Evolutionary conservation across 2,329 filamentous ascomycete species (phyloP).

Genomic region (Penicillium griseofulvum): DNA sequence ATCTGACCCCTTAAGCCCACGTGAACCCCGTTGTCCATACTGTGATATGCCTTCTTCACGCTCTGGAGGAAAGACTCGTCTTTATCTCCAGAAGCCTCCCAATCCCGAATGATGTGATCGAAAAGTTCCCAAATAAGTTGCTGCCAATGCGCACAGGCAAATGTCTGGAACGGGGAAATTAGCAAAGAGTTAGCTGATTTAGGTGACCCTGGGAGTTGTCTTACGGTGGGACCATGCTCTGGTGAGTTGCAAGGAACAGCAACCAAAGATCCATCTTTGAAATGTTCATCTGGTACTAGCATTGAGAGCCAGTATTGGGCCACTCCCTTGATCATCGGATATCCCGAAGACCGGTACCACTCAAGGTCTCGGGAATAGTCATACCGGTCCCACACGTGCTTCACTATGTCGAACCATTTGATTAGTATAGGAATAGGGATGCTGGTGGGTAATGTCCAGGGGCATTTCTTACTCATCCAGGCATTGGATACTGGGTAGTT

Average conservation of each 20-base stretch:
- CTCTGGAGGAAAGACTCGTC: neutral
- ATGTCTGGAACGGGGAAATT: neutral
- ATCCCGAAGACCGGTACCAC: constrained; percentile 50
- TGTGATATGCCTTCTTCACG: neutral
- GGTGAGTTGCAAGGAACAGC: neutral
- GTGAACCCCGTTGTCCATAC: neutral
- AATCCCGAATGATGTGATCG: neutral
- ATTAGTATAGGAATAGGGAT: neutral
- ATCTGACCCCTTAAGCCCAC: neutral
- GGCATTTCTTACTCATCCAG: neutral
- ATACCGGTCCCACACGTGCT: neutral
- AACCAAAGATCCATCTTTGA: constrained; percentile 7
- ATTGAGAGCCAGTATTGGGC: constrained; percentile 58
- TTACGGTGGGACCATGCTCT: neutral
- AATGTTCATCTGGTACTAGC: constrained; percentile 51
- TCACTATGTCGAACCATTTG: neutral
- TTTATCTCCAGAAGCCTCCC: neutral
- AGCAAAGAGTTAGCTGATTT: neutral
- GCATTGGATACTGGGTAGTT: neutral
- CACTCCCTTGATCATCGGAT: constrained; percentile 54
- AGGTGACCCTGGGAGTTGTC: neutral
- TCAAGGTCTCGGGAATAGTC: constrained; percentile 51
- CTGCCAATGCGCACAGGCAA: neutral
- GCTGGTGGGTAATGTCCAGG: too few species aligned
- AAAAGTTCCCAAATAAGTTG: neutral